Base-by-base conservation (phyloP, 768 basidiomycete species). In the Roridomyces roridus region DNA sequence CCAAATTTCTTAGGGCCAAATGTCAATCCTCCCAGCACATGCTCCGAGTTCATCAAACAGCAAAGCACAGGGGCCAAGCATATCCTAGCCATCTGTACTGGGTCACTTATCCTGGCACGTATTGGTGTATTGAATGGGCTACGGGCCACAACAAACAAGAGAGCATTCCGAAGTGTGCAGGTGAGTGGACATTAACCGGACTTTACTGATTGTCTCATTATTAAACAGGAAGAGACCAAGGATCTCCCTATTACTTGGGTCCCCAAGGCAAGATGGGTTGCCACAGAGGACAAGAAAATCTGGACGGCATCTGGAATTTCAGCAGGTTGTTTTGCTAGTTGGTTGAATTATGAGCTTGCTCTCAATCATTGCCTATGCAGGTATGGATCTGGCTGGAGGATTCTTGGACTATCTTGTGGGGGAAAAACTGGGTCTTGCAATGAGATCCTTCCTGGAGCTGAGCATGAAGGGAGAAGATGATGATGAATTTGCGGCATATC, bases 281-380 rank as follows among this genome's bases (percentile, higher is more conserved):
- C 68, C 10, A 65, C 60, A 24, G 67, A 67, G 37, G 76, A 78
- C 53, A 74, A 72, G 39, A 74, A 74, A 40, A 66, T 72, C 29
- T 77, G 76, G 76, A 75, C 74, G 3, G 66, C 64, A 36, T 74
- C 75, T 7, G 76, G 76, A 15, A 66, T 76, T 26, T 65, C 73
- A 10, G 74, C 76, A 68, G 75, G 75, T 56, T 23, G 65, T 45
- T 64, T 66, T 26, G 4, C 7, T 23, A 35, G 21, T 18, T 40
- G 17, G 7, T 48, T 11, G 66, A 18, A 56, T 47, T 18, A 62
- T 59, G 15, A 64, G 65, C 9, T 64, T 68, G n/a, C 64, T 59
- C 14, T 63, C 5, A 18, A 31, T 41, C 28, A 10, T 11, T 34
- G 31, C 11, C 10, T 10, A 34, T 46, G 14, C 67, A 49, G 73